Percentiles rank a stretch among this genome's conserved stretches.
Conservation (phyloP, 345 rosid species). For the Pistacia vera region DNA sequence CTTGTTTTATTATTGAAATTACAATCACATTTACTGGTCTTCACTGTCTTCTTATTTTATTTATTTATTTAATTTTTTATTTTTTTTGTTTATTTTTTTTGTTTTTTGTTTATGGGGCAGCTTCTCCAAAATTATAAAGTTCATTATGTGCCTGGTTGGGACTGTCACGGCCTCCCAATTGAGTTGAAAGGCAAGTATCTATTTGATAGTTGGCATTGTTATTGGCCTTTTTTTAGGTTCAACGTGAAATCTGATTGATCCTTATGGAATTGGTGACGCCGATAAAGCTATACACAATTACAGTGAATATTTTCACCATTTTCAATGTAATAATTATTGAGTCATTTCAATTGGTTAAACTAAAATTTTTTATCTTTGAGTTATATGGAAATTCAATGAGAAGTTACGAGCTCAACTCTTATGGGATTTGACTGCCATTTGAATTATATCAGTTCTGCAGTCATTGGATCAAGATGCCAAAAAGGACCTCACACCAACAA, state of each 20-base stretch:
- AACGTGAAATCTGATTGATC: background rate
- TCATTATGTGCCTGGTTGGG: constrained; percentile 92
- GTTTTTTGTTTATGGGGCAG: constrained; percentile 29
- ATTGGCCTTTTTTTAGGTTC: constrained; percentile 1
- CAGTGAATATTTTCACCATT: background rate
- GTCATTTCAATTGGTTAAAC: background rate
- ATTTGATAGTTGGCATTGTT: constrained; percentile 11
- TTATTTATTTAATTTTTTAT: constrained; percentile 13
- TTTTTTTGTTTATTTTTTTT: too few species aligned
- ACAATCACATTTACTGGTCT: constrained; percentile 4
- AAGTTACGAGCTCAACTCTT: constrained; percentile 13
- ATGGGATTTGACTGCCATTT: constrained; percentile 37
- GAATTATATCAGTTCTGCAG: constrained; percentile 79
- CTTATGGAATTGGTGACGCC: background rate
- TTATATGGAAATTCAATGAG: background rate
- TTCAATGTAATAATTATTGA: background rate
- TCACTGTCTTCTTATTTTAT: constrained; percentile 18
- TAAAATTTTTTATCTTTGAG: background rate
- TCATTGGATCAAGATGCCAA: constrained; percentile 83
- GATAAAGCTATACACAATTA: background rate
- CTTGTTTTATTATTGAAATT: background rate
- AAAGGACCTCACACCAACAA: constrained; percentile 81
- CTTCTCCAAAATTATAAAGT: constrained; percentile 90
- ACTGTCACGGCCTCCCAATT: constrained; percentile 98
- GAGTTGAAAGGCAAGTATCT: constrained; percentile 86